Evolutionary conservation across 331 rosid species (phyloP).

Genomic region (Malus hybrid): DNA sequence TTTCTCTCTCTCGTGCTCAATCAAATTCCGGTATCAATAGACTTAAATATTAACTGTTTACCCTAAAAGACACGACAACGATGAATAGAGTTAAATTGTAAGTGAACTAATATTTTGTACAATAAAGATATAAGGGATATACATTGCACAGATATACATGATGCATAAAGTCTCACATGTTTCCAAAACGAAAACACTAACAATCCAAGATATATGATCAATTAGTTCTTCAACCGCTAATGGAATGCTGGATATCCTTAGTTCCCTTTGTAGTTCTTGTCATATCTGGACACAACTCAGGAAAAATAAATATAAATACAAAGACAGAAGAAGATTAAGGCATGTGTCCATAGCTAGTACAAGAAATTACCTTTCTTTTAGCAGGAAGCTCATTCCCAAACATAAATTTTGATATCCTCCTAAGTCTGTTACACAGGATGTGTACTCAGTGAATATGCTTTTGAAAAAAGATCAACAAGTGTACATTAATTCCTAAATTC

Average conservation of each 20-base stretch:
- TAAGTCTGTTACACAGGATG: slow-evolving; percentile 39
- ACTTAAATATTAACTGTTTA: slow-evolving; percentile 38
- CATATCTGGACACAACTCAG: neutral
- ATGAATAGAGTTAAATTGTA: neutral
- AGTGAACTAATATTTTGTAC: neutral
- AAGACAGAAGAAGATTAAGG: neutral
- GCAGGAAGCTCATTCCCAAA: slow-evolving; percentile 47
- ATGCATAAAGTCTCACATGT: neutral
- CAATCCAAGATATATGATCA: slow-evolving; percentile 52
- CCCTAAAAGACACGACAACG: slow-evolving; percentile 31
- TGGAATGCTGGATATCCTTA: slow-evolving; percentile 32
- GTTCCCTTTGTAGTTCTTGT: slow-evolving; percentile 44
- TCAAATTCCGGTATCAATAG: slow-evolving; percentile 35
- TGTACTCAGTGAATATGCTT: neutral
- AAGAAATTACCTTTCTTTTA: slow-evolving; percentile 55
- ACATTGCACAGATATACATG: neutral
- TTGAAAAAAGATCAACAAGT: neutral
- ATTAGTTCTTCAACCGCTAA: slow-evolving; percentile 29
- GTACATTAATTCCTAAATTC: too few species aligned
- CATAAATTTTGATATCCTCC: slow-evolving; percentile 50
- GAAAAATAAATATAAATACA: too few species aligned
- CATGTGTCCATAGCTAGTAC: neutral
- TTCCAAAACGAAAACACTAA: slow-evolving; percentile 22
- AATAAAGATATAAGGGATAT: neutral
- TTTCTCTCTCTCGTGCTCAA: slow-evolving; percentile 66